These are phyloP conservation scores for Arthrobotrys conoides DNA, from an alignment of 2,329 filamentous ascomycete genomes.

Conservation along the genomic window DNA sequence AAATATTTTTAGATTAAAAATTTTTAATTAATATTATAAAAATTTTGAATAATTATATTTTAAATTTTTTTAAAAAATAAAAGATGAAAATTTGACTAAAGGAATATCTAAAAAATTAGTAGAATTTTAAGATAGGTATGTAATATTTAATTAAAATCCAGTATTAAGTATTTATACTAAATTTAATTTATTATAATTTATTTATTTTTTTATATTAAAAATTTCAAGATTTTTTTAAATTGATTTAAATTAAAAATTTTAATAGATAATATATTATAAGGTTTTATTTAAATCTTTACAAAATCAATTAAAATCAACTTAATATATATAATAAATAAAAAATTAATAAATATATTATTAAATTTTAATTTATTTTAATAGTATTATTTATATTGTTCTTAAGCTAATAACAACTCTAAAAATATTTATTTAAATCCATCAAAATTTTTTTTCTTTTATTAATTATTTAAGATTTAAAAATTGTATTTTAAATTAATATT, in stretches of 20 bases:
- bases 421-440: constrained; percentile 10
- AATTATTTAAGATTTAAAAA: constrained; percentile 10
- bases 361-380: not conserved
- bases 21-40: constrained; percentile 1
- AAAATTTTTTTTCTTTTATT: not conserved
- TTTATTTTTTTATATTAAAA: constrained; percentile 8
- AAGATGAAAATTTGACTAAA: not conserved
- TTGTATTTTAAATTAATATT: constrained; percentile 21
- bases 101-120: not conserved
- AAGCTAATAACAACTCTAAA: not conserved
- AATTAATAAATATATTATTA: constrained; percentile 12
- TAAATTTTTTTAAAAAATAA: constrained; percentile 4
- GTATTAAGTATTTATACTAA: not conserved
- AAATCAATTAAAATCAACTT: not conserved
- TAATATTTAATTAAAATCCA: not conserved
- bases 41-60: constrained; percentile 8
- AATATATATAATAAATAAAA: not conserved
- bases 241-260: constrained; percentile 1
- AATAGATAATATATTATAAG: not conserved
- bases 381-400: not conserved
- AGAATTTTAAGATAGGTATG: constrained; percentile 13
- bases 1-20: constrained; percentile 12
- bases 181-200: constrained; percentile 7
- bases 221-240: constrained; percentile 20
- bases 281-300: not conserved